Conservation (phyloP, 2,329 filamentous ascomycete genomes). For the Graphilbum ipis-grandicollis region DNA sequence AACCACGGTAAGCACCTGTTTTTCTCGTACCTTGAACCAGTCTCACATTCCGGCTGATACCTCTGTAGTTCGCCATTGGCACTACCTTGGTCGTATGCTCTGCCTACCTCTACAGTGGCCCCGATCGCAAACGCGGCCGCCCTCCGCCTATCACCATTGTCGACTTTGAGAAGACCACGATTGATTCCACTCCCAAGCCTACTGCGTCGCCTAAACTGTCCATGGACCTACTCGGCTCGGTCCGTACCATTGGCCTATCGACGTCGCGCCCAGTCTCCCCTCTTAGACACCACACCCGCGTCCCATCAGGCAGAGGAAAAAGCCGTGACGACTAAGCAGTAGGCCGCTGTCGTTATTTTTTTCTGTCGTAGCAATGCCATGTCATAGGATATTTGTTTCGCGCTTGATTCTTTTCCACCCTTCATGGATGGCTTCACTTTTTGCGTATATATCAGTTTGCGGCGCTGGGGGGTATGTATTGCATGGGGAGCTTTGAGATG, state of each 20-base stretch:
- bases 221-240: conserved; percentile 23
- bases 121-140: conserved; percentile 40
- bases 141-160: conserved; percentile 53
- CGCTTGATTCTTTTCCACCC: too few species aligned
- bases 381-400: too few species aligned
- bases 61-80: conserved; percentile 63
- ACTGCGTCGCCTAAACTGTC: conserved; percentile 17
- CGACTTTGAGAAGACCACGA: conserved; percentile 58
- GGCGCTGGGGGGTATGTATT: neutral
- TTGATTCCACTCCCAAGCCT: conserved; percentile 28
- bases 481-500: neutral
- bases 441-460: neutral
- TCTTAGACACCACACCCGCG: conserved; percentile 17
- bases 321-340: conserved; percentile 21
- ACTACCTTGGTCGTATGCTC: conserved; percentile 63
- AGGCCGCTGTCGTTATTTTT: too few species aligned
- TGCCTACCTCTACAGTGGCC: conserved; percentile 69
- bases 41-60: neutral
- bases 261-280: conserved; percentile 31
- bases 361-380: too few species aligned
- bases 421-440: neutral
- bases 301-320: conserved; percentile 20
- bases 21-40: neutral
- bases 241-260: conserved; percentile 20
- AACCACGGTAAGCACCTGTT: conserved; percentile 38